Conservation (phyloP, 2,329 filamentous ascomycete genomes). For the Pseudocercospora crystallina region DNA sequence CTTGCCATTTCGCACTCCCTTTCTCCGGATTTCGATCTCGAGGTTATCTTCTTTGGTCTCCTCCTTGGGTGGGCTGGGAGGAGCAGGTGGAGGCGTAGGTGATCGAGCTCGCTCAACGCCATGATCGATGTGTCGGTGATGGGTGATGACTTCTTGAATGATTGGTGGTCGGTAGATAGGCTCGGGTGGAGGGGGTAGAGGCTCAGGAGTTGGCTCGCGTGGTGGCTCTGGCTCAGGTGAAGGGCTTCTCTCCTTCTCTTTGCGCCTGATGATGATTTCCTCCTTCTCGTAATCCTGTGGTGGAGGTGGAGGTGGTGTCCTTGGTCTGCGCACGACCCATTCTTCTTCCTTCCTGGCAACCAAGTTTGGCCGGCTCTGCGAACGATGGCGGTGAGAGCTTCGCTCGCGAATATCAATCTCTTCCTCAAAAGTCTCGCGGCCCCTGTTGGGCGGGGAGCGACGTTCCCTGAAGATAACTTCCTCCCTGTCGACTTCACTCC, state of each 20-base stretch:
- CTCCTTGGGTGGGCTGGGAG: conserved; percentile 43
- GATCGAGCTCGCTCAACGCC: conserved; percentile 53
- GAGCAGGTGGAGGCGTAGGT: conserved; percentile 45
- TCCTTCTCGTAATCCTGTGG: conserved; percentile 37
- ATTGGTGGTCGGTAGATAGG: conserved; percentile 75
- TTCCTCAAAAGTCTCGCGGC: conserved; percentile 22
- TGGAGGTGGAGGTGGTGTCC: conserved; percentile 36
- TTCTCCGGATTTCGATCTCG: conserved; percentile 58
- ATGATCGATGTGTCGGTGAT: conserved; percentile 84
- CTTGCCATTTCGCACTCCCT: conserved; percentile 47
- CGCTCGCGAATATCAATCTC: conserved; percentile 42
- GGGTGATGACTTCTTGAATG: conserved; percentile 84
- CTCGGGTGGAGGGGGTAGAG: conserved; percentile 48
- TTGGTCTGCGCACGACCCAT: conserved; percentile 38
- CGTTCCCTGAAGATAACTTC: conserved; percentile 40
- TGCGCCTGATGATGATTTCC: conserved; percentile 49
- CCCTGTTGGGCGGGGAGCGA: conserved; percentile 26
- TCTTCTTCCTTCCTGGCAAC: conserved; percentile 37
- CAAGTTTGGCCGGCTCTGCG: conserved; percentile 36
- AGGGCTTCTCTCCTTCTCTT: conserved; percentile 37
- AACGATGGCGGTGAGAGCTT: conserved; percentile 29
- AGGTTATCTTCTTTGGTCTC: conserved; percentile 47
- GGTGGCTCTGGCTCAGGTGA: conserved; percentile 39
- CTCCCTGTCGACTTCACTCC: conserved; percentile 30
- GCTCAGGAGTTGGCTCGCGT: conserved; percentile 53